Base-by-base conservation (phyloP, 2,329 filamentous ascomycete species). In the Fusarium sp. region DNA sequence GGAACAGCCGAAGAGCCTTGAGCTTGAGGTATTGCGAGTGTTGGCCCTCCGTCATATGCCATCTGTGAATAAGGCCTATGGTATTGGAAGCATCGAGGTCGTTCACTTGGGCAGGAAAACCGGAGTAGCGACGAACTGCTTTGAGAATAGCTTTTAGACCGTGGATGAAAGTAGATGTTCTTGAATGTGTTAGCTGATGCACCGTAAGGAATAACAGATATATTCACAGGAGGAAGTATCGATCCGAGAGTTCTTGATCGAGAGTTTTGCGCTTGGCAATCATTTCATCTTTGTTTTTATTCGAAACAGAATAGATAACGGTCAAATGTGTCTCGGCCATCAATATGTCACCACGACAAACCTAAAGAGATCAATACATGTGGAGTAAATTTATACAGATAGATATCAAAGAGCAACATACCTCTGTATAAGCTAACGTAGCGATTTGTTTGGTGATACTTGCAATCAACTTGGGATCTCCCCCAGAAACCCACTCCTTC, bases 361-460 rank as follows among this genome's bases (percentile, higher is more conserved):
- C 20, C 61, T 65, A 11, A 3, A 5, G 2, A 0, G 3, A 14
- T 47, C 6, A 23, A 25, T 20, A 17, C 7, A 6, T 13, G 5
- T 1, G 0, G 11, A 13, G 3, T 5, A 11, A 1, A 17, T 1
- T 9, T 3, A 4, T 0, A 9, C 13, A 1, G 13, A n/a, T 8
- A 3, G 17, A 1, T 8, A 2, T 1, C 1, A 17, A 17, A 19
- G 2, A 3, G 4, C 6, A 10, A 17, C 44, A 35, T 41, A 65
- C 62, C 60, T 65, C 62, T 1, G 62, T 59, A 3, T 60, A 65
- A 2, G 62, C 47, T 22, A 65, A 2, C 6, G 60, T 65, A 13
- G 47, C 32, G 0, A 65, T 39, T 9, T 65, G 53, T 14, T 53
- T 65, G 3, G 39, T 65, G 3, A 65, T 19, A 7, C 30, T 47